Base-by-base conservation (phyloP, 2,329 filamentous ascomycete species). In the Sclerotinia spermophila region DNA sequence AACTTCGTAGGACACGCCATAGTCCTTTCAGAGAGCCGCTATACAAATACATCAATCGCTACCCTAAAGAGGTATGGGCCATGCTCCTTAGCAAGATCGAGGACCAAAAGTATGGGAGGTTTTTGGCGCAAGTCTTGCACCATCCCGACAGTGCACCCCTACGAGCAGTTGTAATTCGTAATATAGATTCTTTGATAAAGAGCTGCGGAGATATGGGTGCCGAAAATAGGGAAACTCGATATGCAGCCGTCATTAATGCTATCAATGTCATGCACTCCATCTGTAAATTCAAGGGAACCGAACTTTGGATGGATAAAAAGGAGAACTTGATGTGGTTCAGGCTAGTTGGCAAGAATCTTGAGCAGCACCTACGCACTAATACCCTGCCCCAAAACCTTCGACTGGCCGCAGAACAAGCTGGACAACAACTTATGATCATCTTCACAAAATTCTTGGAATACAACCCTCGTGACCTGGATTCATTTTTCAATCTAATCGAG, bases 1-100 rank as follows among this genome's bases (percentile, higher is more conserved):
- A 91, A 74, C 84, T 99, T 53, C 88, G 96, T 44, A 85, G 96
- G 72, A 99, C 96, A 1, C 91, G 94, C 62, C 90, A 92, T 76
- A 98, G 94, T 77, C 95, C 95, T 0, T 98, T 99, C 85, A 87
- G 96, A 59, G 88, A 90, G 71, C 95, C 96, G 0, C 86, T 99
- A 30, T 94, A 97, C 80, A 93, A 93, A 78, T 99, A 97, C 79
- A 86, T 99, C 73, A 97, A 97, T 80, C 89, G 94, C 71, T 99
- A 98, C 78, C 90, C 96, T 0, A 91, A 92, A 73, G 94, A 99
- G 77, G 89, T 94, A 7, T 96, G 94, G 90, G 82, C 85, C 1
- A 91, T 94, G 77, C 90, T 98, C 74, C 84, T 91, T n/a, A 86
- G 87, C 35, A 92, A 90, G 76, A 84, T 98, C 69, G 91, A 93